phyloP scores from a whole-genome alignment of 1,139 yeast species.

The Suhomyces terraborum region DNA sequence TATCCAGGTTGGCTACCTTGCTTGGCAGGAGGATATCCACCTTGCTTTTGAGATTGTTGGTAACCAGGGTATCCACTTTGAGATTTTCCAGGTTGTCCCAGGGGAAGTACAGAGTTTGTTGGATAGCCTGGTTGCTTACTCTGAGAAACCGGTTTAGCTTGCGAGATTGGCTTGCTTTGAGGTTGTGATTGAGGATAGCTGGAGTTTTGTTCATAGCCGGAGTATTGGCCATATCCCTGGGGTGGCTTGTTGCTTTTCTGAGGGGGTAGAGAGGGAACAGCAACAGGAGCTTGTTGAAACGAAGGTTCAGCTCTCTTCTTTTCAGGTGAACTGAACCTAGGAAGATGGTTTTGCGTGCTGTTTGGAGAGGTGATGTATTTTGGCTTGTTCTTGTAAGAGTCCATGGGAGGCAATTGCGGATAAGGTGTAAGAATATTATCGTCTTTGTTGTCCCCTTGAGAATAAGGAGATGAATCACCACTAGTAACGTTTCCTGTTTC shows the following conservation, averaged over 20 bases:
- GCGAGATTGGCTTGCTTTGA: constrained; percentile 3
- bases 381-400: constrained; percentile 26
- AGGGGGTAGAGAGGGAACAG: constrained; percentile 14
- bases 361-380: constrained; percentile 41
- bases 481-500: constrained; percentile 30
- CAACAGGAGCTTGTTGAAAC: constrained; percentile 3
- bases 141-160: too few species aligned
- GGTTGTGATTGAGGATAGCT: constrained; percentile 4
- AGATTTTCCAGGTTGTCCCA: constrained; percentile 1
- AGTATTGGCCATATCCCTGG: constrained; percentile 4
- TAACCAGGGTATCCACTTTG: constrained; percentile 4
- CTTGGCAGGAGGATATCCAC: neutral
- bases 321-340: constrained; percentile 18
- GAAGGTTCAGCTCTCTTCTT: constrained; percentile 1
- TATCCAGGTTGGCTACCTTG: constrained; percentile 2
- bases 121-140: constrained; percentile 3
- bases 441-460: constrained; percentile 16
- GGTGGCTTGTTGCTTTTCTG: constrained; percentile 2
- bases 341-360: constrained; percentile 33
- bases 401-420: constrained; percentile 18
- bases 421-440: constrained; percentile 12
- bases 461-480: constrained; percentile 23
- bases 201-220: constrained; percentile 1
- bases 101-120: neutral
- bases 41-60: constrained; percentile 6